A percentile compares a stretch with the other conserved stretches of the same genome.
Evolutionary conservation across 2,329 filamentous ascomycete species (phyloP).

Genomic region (Lasiodiplodia gonubiensis): DNA sequence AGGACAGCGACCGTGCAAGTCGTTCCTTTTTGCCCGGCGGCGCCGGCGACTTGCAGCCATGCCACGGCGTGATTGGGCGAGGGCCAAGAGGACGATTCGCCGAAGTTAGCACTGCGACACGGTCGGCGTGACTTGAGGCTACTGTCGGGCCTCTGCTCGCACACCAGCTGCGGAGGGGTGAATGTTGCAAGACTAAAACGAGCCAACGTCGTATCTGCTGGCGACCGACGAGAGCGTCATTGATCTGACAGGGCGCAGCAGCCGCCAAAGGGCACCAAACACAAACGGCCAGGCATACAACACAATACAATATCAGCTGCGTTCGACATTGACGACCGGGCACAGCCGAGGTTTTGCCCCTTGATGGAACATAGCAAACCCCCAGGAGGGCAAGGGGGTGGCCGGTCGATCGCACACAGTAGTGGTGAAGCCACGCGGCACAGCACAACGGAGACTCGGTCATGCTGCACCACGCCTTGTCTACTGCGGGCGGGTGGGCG

Average conservation of each 20-base stretch:
- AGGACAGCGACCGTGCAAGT: neutral
- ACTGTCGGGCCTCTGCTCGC: neutral
- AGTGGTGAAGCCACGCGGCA: neutral
- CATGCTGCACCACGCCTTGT: constrained; percentile 4
- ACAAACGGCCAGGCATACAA: neutral
- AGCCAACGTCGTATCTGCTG: neutral
- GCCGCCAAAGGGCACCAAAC: neutral
- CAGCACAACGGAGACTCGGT: neutral
- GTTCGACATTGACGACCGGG: constrained; percentile 16
- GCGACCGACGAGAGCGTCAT: constrained; percentile 9
- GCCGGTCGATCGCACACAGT: neutral
- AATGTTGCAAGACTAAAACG: neutral
- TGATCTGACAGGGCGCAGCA: constrained; percentile 16
- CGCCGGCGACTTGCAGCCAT: constrained; percentile 7
- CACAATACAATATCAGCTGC: constrained; percentile 11
- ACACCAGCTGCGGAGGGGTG: neutral
- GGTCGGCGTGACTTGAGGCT: neutral
- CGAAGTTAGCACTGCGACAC: neutral
- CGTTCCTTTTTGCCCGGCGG: neutral
- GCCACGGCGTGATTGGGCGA: neutral
- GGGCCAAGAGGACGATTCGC: neutral
- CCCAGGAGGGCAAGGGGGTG: neutral
- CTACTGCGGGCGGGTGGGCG: neutral
- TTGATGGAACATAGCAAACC: constrained; percentile 5
- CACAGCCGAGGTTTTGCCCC: constrained; percentile 17